These are phyloP conservation scores for Alternaria ethzedia DNA, from an alignment of 2,329 filamentous ascomycete genomes.

Conservation along the genomic window DNA sequence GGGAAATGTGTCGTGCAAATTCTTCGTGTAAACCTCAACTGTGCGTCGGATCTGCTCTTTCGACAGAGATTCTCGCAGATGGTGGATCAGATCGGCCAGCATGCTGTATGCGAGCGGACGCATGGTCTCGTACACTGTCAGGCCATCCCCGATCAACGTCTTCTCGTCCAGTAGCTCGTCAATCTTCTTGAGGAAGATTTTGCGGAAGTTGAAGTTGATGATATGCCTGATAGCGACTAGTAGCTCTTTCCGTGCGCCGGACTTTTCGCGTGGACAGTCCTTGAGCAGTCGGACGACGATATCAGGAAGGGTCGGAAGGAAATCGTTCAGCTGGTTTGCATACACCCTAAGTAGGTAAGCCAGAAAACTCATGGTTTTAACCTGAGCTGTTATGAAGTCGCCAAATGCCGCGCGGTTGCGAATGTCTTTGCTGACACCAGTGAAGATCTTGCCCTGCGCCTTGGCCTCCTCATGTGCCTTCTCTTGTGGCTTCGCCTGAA, in stretches of 20 bases:
- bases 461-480: constrained; percentile 87
- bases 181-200: constrained; percentile 93
- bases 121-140: constrained; percentile 97
- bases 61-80: constrained; percentile 86
- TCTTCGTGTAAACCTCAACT: constrained; percentile 95
- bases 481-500: constrained; percentile 92
- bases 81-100: constrained; percentile 97
- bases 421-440: constrained; percentile 90
- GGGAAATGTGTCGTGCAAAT: constrained; percentile 92
- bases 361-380: constrained; percentile 99
- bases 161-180: constrained; percentile 93
- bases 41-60: constrained; percentile 94
- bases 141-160: constrained; percentile 90
- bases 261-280: constrained; percentile 94
- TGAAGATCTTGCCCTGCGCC: constrained; percentile 81
- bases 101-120: constrained; percentile 95
- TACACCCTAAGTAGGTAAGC: constrained; percentile 92
- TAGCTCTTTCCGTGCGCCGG: constrained; percentile 89
- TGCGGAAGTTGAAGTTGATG: constrained; percentile 98
- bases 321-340: constrained; percentile 84
- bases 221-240: constrained; percentile 97
- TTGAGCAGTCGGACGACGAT: constrained; percentile 91
- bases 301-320: constrained; percentile 81
- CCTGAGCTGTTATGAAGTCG: constrained; percentile 96
- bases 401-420: constrained; percentile 94